Percentiles rank a stretch among this genome's conserved stretches.
phyloP scores from a whole-genome alignment of 192 early-diverging fungal species.

The Phlyctochytrium arcticum region DNA sequence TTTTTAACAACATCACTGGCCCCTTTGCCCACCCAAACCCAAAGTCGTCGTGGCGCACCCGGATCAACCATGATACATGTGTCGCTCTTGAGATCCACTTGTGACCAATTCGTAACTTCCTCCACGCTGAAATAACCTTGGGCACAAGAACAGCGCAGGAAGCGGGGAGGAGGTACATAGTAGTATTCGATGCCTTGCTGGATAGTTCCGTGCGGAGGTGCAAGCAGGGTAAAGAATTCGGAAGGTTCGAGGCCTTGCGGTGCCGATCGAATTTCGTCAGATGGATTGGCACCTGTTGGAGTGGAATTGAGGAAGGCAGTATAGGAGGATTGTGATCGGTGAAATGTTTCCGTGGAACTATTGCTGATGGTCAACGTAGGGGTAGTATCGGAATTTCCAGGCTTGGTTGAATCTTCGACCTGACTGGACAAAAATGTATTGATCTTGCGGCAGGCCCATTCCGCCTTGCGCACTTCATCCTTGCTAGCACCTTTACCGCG shows the following conservation, averaged over 20 bases:
- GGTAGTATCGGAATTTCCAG: background rate
- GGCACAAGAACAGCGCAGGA: constrained; percentile 41
- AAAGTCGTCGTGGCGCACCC: constrained; percentile 34
- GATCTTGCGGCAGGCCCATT: constrained; percentile 16
- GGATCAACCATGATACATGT: constrained; percentile 50
- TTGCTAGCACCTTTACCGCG: constrained; percentile 36
- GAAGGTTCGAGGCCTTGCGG: constrained; percentile 25
- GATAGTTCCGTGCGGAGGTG: background rate
- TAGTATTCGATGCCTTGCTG: constrained; percentile 20
- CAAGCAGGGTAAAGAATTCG: constrained; percentile 15
- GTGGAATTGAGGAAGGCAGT: too few species aligned
- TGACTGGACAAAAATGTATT: background rate
- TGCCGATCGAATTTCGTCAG: background rate
- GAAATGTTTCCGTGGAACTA: too few species aligned
- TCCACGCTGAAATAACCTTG: constrained; percentile 41
- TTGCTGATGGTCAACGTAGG: background rate
- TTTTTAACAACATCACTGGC: constrained; percentile 48
- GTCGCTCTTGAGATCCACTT: constrained; percentile 36
- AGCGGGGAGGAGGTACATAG: constrained; percentile 26
- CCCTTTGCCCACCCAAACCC: constrained; percentile 44
- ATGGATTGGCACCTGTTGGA: background rate
- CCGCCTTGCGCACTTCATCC: constrained; percentile 32
- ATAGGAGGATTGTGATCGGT: too few species aligned
- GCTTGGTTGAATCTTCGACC: background rate
- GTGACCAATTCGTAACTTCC: constrained; percentile 37